Conservation (phyloP, 2,329 filamentous ascomycete genomes). For the Fusarium brachygibbosum region DNA sequence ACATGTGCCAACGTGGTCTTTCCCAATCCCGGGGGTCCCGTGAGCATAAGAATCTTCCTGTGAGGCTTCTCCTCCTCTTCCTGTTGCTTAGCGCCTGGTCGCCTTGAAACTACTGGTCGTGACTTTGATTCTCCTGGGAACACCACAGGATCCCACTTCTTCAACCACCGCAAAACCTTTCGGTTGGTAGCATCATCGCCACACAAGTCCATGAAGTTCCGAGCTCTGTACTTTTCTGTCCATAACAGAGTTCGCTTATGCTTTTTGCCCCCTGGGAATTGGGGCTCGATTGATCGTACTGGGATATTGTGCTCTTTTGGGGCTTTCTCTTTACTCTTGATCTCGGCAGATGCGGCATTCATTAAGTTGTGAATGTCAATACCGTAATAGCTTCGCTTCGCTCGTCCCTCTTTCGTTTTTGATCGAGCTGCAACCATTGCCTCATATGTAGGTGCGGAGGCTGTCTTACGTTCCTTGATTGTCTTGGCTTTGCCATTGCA, state of each 20-base stretch:
- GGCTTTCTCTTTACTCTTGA: slow-evolving; percentile 55
- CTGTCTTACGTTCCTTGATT: slow-evolving; percentile 67
- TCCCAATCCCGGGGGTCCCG: slow-evolving; percentile 91
- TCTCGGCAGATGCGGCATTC: slow-evolving; percentile 75
- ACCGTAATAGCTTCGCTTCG: slow-evolving; percentile 86
- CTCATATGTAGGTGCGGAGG: slow-evolving; percentile 69
- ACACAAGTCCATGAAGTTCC: slow-evolving; percentile 91
- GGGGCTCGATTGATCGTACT: slow-evolving; percentile 60
- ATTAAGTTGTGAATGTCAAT: slow-evolving; percentile 90
- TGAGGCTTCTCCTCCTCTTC: slow-evolving; percentile 80
- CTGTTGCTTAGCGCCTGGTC: slow-evolving; percentile 59
- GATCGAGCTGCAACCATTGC: slow-evolving; percentile 77
- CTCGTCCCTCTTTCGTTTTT: slow-evolving; percentile 74
- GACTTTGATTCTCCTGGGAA: slow-evolving; percentile 81
- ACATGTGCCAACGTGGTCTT: slow-evolving; percentile 98
- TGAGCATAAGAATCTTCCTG: slow-evolving; percentile 88
- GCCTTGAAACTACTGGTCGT: slow-evolving; percentile 61
- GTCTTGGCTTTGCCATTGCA: slow-evolving; percentile 70
- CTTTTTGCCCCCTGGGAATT: slow-evolving; percentile 52
- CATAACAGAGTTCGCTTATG: slow-evolving; percentile 75
- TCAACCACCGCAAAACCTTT: slow-evolving; percentile 91
- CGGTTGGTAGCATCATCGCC: slow-evolving; percentile 96
- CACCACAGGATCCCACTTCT: slow-evolving; percentile 92
- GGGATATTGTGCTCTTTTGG: slow-evolving; percentile 52
- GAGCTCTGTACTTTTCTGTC: slow-evolving; percentile 97